Conservation (phyloP, 345 rosid genomes). For the Salix udensis region DNA sequence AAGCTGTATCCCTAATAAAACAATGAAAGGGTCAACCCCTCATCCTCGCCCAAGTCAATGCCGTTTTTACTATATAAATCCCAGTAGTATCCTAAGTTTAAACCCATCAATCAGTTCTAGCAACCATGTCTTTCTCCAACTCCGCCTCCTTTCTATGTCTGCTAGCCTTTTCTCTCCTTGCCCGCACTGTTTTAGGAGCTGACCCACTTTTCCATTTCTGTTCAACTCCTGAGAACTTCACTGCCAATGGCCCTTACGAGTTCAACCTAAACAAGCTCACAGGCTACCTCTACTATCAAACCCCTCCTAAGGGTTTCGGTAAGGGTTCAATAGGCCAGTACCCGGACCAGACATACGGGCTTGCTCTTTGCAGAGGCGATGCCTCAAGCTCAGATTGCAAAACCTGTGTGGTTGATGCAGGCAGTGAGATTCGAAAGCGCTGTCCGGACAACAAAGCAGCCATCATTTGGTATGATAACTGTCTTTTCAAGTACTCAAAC, state of each 20-base stretch:
- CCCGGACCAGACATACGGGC: conserved; percentile 26
- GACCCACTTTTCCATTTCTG: conserved; percentile 44
- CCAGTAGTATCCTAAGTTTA: background rate
- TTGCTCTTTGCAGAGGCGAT: conserved; percentile 42
- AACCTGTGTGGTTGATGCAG: conserved; percentile 31
- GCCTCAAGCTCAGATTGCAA: conserved; percentile 30
- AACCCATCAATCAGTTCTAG: background rate
- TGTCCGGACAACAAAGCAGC: conserved; percentile 40
- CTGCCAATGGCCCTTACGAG: conserved; percentile 27
- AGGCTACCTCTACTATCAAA: conserved; percentile 9
- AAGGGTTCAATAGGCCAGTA: conserved; percentile 12
- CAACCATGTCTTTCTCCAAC: conserved; percentile 21
- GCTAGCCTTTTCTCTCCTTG: conserved; percentile 17
- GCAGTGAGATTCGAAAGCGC: conserved; percentile 22
- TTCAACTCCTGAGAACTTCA: conserved; percentile 35
- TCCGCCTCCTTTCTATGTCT: conserved; percentile 4
- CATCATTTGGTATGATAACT: conserved; percentile 45
- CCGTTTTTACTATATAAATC: background rate
- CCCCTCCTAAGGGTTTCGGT: conserved; percentile 33
- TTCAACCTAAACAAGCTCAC: conserved; percentile 31
- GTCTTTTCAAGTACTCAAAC: conserved; percentile 37
- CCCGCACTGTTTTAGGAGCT: conserved; percentile 24
- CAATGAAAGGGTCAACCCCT: background rate
- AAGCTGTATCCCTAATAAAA: background rate
- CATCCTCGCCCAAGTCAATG: background rate